Evolutionary conservation across 495 filamentous ascomycete species (phyloP).

Genomic region (Xylaria intraflava): DNA sequence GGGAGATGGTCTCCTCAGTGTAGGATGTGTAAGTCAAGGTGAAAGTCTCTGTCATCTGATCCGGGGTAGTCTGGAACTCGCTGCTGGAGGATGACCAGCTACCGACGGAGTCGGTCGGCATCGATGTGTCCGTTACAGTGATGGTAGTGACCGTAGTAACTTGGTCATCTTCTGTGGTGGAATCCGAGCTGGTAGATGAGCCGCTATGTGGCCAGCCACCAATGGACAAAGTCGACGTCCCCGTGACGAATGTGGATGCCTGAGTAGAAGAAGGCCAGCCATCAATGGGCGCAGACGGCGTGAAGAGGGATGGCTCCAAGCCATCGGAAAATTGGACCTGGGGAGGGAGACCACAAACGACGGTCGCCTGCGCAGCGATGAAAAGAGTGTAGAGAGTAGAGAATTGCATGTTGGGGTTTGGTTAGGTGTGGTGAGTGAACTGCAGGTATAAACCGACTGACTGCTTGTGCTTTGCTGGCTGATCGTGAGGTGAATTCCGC

Average conservation of each 20-base stretch:
- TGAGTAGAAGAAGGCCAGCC: constrained; percentile 2
- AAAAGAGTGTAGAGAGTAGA: neutral
- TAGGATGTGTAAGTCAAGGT: constrained; percentile 8
- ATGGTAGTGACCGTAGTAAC: constrained; percentile 6
- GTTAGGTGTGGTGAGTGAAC: neutral
- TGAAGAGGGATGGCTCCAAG: neutral
- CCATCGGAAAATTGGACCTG: neutral
- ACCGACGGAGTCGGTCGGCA: constrained; percentile 2
- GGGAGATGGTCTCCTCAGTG: constrained; percentile 2
- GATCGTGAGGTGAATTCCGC: neutral
- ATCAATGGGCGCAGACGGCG: neutral
- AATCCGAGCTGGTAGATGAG: neutral
- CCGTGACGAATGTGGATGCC: neutral
- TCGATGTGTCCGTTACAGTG: constrained; percentile 10
- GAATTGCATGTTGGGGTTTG: constrained; percentile 4
- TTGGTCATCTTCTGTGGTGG: neutral
- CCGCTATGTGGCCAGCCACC: neutral
- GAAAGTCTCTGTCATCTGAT: constrained; percentile 7
- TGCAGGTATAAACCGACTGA: neutral
- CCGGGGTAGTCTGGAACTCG: neutral
- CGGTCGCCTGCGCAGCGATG: constrained; percentile 2
- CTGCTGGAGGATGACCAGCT: constrained; percentile 3
- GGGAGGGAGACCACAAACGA: neutral
- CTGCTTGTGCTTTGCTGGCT: neutral
- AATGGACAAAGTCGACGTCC: neutral